Percentiles rank a stretch among this genome's conserved stretches.
Conservation (phyloP, 768 basidiomycete genomes). For the Russula virescens region DNA sequence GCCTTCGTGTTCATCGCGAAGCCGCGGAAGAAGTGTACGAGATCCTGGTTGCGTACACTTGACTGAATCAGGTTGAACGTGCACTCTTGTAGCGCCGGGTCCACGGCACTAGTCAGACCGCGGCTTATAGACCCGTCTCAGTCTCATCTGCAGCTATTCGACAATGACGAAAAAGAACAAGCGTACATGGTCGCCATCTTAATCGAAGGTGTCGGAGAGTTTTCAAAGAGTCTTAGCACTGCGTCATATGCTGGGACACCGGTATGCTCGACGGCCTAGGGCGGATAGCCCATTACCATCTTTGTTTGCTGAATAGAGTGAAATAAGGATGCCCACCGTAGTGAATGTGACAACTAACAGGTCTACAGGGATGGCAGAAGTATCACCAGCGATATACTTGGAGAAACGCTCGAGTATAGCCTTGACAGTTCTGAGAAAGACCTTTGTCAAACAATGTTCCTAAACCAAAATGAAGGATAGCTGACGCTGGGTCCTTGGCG, state of each 20-base stretch:
- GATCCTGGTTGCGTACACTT: conserved; percentile 55
- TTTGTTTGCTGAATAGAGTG: background rate
- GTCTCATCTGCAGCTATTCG: background rate
- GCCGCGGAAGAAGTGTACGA: conserved; percentile 57
- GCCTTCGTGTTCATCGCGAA: conserved; percentile 51
- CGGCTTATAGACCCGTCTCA: conserved; percentile 38
- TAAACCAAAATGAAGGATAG: background rate
- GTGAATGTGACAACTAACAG: conserved; percentile 53
- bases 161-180: background rate
- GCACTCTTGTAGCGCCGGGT: conserved; percentile 51
- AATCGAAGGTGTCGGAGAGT: conserved; percentile 68
- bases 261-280: conserved; percentile 66
- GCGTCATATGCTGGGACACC: conserved; percentile 71
- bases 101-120: conserved; percentile 58
- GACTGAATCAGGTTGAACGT: conserved; percentile 56
- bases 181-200: conserved; percentile 66
- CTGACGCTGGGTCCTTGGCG: conserved; percentile 40
- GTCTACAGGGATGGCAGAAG: conserved; percentile 76
- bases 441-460: conserved; percentile 25
- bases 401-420: conserved; percentile 70
- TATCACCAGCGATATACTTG: conserved; percentile 63
- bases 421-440: conserved; percentile 53
- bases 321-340: conserved; percentile 33
- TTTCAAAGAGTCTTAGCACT: conserved; percentile 59
- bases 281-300: conserved; percentile 1